Evolutionary conservation across 208 protist species (phyloP).

Genomic region (Trypanosoma caninum): DNA sequence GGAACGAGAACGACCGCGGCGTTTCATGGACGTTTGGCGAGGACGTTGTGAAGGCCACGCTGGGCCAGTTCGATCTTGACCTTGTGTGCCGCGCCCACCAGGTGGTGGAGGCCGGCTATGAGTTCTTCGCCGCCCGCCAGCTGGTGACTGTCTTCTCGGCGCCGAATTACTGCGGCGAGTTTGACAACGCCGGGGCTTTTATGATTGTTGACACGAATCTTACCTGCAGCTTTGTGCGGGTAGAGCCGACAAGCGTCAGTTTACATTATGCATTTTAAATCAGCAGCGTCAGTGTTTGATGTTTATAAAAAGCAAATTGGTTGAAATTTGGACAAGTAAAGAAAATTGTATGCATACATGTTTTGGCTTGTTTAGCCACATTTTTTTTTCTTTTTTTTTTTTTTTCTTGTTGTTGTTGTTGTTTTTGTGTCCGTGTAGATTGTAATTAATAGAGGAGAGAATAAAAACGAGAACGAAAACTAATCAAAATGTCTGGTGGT

Average conservation of each 20-base stretch:
- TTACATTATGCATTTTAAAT: constrained; percentile 16
- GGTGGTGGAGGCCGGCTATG: constrained; percentile 96
- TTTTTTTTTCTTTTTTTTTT: not conserved
- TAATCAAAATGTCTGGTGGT: constrained; percentile 83
- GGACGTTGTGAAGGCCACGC: constrained; percentile 92
- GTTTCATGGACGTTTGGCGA: constrained; percentile 97
- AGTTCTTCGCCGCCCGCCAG: constrained; percentile 97
- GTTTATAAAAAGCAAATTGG: not conserved
- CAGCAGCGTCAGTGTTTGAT: not conserved
- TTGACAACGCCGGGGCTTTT: constrained; percentile 98
- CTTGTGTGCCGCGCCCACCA: constrained; percentile 98
- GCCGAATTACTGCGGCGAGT: constrained; percentile 96
- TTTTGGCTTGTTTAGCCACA: too few species aligned
- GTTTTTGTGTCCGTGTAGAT: too few species aligned
- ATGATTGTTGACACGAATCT: constrained; percentile 95
- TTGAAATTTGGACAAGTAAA: not conserved
- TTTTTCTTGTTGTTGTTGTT: not conserved
- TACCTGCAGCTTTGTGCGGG: constrained; percentile 73
- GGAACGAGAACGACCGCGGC: constrained; percentile 97
- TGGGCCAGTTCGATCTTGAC: constrained; percentile 96
- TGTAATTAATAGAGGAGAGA: too few species aligned
- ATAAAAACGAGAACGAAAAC: too few species aligned
- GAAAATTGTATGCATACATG: not conserved
- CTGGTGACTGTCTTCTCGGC: constrained; percentile 98
- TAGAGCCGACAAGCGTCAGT: constrained; percentile 19